Evolutionary conservation across 805 yeast species (phyloP).

Genomic region (Yamadazyma paraphyllophila): DNA sequence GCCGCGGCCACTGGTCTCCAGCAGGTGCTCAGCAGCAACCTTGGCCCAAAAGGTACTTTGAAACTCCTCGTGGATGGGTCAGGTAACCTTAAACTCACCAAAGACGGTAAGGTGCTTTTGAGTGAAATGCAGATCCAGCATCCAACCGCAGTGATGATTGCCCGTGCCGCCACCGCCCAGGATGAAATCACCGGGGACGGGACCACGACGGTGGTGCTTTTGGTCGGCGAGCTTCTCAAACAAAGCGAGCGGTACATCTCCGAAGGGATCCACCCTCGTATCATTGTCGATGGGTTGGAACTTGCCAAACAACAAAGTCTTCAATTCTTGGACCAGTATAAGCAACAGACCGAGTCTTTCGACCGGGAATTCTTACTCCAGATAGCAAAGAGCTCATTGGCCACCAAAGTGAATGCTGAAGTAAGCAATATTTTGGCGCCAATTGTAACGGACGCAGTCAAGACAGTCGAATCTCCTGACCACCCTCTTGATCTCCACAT

Average conservation of each 20-base stretch:
- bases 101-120: constrained; percentile 91
- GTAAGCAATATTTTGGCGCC: constrained; percentile 83
- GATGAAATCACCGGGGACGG: constrained; percentile 99
- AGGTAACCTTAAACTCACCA: constrained; percentile 91
- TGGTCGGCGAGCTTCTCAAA: constrained; percentile 91
- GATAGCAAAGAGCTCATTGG: constrained; percentile 85
- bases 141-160: constrained; percentile 54
- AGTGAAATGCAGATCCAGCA: constrained; percentile 91
- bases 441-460: constrained; percentile 93
- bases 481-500: constrained; percentile 79
- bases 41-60: constrained; percentile 96
- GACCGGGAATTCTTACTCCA: constrained; percentile 88
- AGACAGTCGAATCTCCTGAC: constrained; percentile 54
- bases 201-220: constrained; percentile 89
- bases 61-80: constrained; percentile 97
- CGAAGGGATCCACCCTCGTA: constrained; percentile 96
- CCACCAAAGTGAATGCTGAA: constrained; percentile 80
- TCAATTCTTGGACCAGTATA: constrained; percentile 65
- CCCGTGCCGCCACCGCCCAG: constrained; percentile 97
- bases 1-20: constrained; percentile 97
- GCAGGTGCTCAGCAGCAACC: constrained; percentile 82
- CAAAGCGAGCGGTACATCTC: constrained; percentile 89
- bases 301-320: constrained; percentile 76
- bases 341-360: constrained; percentile 43
- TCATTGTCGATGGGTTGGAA: constrained; percentile 93